Conservation (phyloP, 192 early-diverging fungal genomes). For the Linderina pennispora region DNA sequence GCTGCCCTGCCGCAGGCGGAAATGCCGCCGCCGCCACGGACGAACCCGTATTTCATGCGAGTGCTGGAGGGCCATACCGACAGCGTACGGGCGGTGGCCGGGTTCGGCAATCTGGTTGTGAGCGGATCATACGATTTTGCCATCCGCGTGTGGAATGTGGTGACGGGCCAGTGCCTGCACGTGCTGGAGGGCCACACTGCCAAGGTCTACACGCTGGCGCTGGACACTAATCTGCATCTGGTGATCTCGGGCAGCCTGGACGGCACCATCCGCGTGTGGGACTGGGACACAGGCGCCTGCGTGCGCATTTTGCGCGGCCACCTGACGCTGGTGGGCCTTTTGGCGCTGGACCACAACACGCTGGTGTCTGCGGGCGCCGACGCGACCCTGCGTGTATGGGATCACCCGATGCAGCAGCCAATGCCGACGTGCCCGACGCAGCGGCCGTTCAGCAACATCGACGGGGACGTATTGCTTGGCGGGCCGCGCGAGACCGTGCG, state of each 20-base stretch:
- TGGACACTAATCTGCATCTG: slow-evolving; percentile 72
- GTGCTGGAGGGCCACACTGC: slow-evolving; percentile 79
- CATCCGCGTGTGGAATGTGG: slow-evolving; percentile 88
- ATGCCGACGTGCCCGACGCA: not conserved
- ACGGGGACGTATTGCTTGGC: slow-evolving; percentile 17
- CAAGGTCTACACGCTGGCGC: slow-evolving; percentile 94
- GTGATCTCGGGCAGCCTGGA: slow-evolving; percentile 96
- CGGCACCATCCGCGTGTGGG: slow-evolving; percentile 89
- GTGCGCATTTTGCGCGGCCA: slow-evolving; percentile 84
- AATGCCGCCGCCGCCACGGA: not conserved
- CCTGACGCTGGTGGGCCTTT: slow-evolving; percentile 86
- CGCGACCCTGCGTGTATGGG: slow-evolving; percentile 89
- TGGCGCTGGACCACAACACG: slow-evolving; percentile 77
- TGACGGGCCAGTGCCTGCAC: slow-evolving; percentile 62
- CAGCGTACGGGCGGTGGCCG: slow-evolving; percentile 92
- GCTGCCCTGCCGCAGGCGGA: not conserved
- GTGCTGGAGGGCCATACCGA: slow-evolving; percentile 79
- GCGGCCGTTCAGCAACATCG: slow-evolving; percentile 36
- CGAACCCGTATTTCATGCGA: slow-evolving; percentile 80
- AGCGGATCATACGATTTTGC: slow-evolving; percentile 90
- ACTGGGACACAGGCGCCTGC: slow-evolving; percentile 71
- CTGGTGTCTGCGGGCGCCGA: slow-evolving; percentile 96
- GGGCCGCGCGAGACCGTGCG: not conserved
- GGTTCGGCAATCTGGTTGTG: slow-evolving; percentile 76
- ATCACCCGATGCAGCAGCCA: slow-evolving; percentile 49